Percentiles rank a stretch among this genome's conserved stretches.
Evolutionary conservation across 1,139 yeast genomes (phyloP).

Genomic region (Kurtzmaniella quercitrusa): DNA sequence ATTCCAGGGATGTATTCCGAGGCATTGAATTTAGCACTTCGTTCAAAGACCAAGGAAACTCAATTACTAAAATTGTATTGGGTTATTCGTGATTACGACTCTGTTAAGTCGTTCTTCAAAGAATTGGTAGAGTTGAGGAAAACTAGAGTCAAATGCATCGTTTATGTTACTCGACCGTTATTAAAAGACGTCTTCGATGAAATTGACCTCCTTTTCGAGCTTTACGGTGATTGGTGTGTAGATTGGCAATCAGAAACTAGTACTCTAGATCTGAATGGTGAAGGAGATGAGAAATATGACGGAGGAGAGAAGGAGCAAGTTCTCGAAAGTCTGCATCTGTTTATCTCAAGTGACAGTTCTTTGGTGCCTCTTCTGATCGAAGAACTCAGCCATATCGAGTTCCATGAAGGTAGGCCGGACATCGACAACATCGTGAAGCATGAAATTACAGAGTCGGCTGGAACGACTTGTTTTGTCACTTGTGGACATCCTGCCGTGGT

Average conservation of each 20-base stretch:
- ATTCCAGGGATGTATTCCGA: slow-evolving; percentile 41
- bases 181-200: slow-evolving; percentile 1
- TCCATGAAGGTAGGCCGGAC: slow-evolving; percentile 28
- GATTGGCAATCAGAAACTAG: background rate
- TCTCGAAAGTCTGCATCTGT: background rate
- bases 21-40: slow-evolving; percentile 24
- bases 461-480: slow-evolving; percentile 29
- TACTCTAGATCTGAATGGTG: background rate
- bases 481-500: slow-evolving; percentile 39
- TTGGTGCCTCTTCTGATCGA: background rate
- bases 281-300: background rate
- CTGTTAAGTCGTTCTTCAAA: slow-evolving; percentile 47
- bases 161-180: slow-evolving; percentile 43
- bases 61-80: slow-evolving; percentile 41
- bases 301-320: background rate
- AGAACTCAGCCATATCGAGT: slow-evolving; percentile 20
- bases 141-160: slow-evolving; percentile 26
- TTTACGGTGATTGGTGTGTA: background rate
- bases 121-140: slow-evolving; percentile 37
- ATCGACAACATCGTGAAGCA: slow-evolving; percentile 18
- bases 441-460: slow-evolving; percentile 21
- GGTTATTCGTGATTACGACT: slow-evolving; percentile 44
- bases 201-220: background rate
- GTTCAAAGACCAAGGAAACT: slow-evolving; percentile 12
- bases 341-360: background rate